These are phyloP conservation scores for Exophiala calicioides DNA, from an alignment of 2,329 filamentous ascomycete genomes.

Conservation along the genomic window DNA sequence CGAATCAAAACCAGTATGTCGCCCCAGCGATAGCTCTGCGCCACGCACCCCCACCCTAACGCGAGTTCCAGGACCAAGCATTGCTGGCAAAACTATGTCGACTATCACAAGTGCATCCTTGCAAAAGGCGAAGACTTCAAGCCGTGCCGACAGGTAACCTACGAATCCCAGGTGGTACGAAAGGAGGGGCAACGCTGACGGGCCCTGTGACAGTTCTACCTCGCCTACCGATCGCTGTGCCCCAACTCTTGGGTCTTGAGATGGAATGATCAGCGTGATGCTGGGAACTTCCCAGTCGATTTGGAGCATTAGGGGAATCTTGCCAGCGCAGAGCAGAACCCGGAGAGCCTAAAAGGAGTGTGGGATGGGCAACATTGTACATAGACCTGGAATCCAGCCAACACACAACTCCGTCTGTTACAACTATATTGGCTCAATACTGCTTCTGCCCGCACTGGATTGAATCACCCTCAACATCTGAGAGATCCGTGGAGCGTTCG, in stretches of 20 bases:
- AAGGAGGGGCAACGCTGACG: constrained; percentile 17
- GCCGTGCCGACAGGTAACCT: constrained; percentile 86
- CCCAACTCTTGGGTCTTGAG: constrained; percentile 89
- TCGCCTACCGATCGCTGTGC: constrained; percentile 96
- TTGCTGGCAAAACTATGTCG: constrained; percentile 99
- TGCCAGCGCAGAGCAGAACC: constrained; percentile 1
- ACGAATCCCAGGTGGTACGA: not conserved
- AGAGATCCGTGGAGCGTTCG: not conserved
- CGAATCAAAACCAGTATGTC: constrained; percentile 76
- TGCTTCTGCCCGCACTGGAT: not conserved
- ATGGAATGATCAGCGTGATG: constrained; percentile 92
- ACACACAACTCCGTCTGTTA: constrained; percentile 12
- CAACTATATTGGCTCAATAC: not conserved
- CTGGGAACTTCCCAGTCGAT: constrained; percentile 56
- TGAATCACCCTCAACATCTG: not conserved
- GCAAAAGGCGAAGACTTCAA: constrained; percentile 99
- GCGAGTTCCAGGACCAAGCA: constrained; percentile 72
- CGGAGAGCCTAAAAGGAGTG: not conserved
- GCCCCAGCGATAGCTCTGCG: constrained; percentile 2
- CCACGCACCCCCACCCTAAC: constrained; percentile 13
- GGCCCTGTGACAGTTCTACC: constrained; percentile 70
- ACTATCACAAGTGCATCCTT: constrained; percentile 99
- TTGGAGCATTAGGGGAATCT: constrained; percentile 27
- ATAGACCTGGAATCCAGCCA: constrained; percentile 22
- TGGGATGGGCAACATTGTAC: constrained; percentile 18